Percentiles rank a stretch among this genome's conserved stretches.
Conservation (phyloP, 2,329 filamentous ascomycete species). For the Diaporthe vexans region DNA sequence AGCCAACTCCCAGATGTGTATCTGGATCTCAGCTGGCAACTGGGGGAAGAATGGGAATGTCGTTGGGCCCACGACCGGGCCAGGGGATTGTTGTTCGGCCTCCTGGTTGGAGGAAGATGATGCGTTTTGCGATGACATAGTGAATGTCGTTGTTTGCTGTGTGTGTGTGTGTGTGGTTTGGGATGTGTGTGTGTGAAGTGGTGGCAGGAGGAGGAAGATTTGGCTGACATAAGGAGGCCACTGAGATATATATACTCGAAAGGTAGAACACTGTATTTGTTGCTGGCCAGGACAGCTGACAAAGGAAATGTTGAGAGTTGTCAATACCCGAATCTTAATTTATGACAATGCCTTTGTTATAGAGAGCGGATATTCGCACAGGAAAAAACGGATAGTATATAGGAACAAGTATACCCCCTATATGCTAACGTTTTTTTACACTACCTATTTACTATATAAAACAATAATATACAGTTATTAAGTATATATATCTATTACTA, state of each 20-base stretch:
- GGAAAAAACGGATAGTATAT: no score
- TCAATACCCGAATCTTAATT: not conserved
- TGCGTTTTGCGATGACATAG: not conserved
- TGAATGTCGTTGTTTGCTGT: not conserved
- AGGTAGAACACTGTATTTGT: not conserved
- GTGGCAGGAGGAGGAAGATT: not conserved
- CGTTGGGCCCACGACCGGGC: not conserved
- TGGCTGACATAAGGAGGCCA: not conserved
- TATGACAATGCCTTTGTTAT: not conserved
- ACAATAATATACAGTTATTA: no score
- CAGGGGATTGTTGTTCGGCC: not conserved
- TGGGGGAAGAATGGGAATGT: not conserved
- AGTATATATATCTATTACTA: no score
- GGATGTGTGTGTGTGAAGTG: not conserved
- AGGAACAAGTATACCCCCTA: no score
- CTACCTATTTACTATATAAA: no score
- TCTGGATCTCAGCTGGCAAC: not conserved
- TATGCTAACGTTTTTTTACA: no score
- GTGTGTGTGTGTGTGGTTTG: not conserved
- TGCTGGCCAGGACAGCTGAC: not conserved
- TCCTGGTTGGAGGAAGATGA: not conserved
- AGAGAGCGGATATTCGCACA: no score
- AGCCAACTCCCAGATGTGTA: not conserved
- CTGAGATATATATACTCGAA: not conserved
- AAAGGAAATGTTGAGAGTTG: no score